phyloP scores from a whole-genome alignment of 2,329 filamentous ascomycete genomes.

The Hymenoscyphus salicellus region DNA sequence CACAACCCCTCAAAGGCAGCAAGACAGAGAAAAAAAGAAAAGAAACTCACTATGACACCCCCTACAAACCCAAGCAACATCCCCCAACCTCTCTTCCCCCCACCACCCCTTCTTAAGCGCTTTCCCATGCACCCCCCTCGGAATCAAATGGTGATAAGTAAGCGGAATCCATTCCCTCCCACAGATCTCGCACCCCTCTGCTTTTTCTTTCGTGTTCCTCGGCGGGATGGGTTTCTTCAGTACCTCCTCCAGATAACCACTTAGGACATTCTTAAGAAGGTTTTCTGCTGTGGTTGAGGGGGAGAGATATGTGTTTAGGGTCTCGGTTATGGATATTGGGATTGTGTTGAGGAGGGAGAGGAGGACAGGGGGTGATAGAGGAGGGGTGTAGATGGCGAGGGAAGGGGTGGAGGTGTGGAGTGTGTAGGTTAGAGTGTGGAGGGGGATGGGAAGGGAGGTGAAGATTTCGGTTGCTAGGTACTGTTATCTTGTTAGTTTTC shows the following conservation, averaged over 20 bases:
- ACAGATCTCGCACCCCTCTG: slow-evolving; percentile 71
- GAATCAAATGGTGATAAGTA: slow-evolving; percentile 84
- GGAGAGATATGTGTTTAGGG: slow-evolving; percentile 59
- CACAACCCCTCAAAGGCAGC: neutral
- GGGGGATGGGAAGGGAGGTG: slow-evolving; percentile 55
- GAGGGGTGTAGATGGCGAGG: slow-evolving; percentile 57
- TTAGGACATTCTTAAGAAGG: slow-evolving; percentile 63
- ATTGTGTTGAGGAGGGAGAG: slow-evolving; percentile 51
- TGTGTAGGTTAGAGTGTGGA: slow-evolving; percentile 62
- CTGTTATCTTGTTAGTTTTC: slow-evolving; percentile 39
- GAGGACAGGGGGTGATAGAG: slow-evolving; percentile 44
- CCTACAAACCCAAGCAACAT: slow-evolving; percentile 81
- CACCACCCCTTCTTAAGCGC: slow-evolving; percentile 78
- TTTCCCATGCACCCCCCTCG: slow-evolving; percentile 72
- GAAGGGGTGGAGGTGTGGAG: slow-evolving; percentile 47
- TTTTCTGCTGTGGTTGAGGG: slow-evolving; percentile 40
- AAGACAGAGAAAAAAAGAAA: neutral
- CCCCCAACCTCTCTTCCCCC: slow-evolving; percentile 68
- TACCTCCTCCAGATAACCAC: slow-evolving; percentile 56
- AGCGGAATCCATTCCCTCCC: slow-evolving; percentile 69
- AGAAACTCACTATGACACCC: slow-evolving; percentile 64
- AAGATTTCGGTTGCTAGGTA: slow-evolving; percentile 73
- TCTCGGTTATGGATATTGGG: slow-evolving; percentile 59
- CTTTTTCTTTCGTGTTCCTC: slow-evolving; percentile 50
- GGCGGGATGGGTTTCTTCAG: slow-evolving; percentile 64